phyloP scores from a whole-genome alignment of 441 rosid genomes.

The Gossypium schwendimanii region DNA sequence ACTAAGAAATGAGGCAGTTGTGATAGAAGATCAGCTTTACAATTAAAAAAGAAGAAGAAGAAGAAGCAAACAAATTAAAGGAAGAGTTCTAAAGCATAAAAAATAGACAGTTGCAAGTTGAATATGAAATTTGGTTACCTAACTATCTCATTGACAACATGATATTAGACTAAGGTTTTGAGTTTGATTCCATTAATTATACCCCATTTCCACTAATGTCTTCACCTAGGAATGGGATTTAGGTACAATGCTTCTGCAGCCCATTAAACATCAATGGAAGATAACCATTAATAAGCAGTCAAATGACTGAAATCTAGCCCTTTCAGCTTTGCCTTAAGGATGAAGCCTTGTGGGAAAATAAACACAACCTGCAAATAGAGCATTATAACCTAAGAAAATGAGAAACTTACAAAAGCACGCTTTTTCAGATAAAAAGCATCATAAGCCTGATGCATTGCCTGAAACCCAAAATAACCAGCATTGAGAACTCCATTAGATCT shows the following conservation, averaged over 20 bases:
- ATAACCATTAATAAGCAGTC: neutral
- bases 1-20: neutral
- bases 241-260: neutral
- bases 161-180: neutral
- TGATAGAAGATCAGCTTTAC: neutral
- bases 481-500: slow-evolving; percentile 89
- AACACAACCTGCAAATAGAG: neutral
- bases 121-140: neutral
- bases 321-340: neutral
- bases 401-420: slow-evolving; percentile 45
- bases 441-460: slow-evolving; percentile 66
- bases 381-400: neutral
- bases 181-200: neutral
- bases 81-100: neutral
- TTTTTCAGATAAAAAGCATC: slow-evolving; percentile 46
- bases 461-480: slow-evolving; percentile 86
- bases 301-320: neutral
- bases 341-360: neutral
- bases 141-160: neutral
- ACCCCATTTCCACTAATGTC: neutral
- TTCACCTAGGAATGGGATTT: neutral
- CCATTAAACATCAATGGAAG: neutral
- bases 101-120: neutral
- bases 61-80: neutral
- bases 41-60: neutral